Conservation (phyloP, 2,329 filamentous ascomycete species). For the Phialocephala subalpina region DNA sequence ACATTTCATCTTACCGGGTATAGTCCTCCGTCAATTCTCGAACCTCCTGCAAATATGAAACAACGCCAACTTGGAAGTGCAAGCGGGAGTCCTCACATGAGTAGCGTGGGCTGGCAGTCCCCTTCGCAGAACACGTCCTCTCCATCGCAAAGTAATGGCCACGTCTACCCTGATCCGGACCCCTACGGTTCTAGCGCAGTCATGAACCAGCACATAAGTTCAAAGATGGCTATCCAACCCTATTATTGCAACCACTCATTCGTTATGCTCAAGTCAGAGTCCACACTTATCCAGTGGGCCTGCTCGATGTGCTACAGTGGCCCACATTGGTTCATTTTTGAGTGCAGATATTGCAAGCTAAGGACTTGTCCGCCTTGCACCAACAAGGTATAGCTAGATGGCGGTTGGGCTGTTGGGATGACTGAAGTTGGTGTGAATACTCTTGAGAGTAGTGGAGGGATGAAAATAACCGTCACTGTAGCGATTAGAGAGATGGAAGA, state of each 20-base stretch:
- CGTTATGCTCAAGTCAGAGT: slow-evolving; percentile 65
- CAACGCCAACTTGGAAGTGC: slow-evolving; percentile 76
- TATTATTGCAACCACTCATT: slow-evolving; percentile 69
- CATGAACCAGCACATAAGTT: slow-evolving; percentile 72
- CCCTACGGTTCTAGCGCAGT: slow-evolving; percentile 62
- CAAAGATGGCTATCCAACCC: no score
- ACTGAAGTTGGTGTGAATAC: no score
- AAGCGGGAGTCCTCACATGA: slow-evolving; percentile 86
- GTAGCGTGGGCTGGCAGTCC: slow-evolving; percentile 78
- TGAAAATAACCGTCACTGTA: no score
- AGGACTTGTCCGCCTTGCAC: slow-evolving; percentile 67
- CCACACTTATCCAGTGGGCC: slow-evolving; percentile 53
- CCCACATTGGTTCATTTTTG: slow-evolving; percentile 73
- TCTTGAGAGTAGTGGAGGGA: no score
- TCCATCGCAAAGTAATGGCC: slow-evolving; percentile 67
- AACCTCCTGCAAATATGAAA: slow-evolving; percentile 81
- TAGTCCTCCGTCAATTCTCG: slow-evolving; percentile 78
- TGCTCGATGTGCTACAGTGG: slow-evolving; percentile 71
- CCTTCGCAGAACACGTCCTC: slow-evolving; percentile 75
- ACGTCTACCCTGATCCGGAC: slow-evolving; percentile 86
- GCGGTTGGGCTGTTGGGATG: no score
- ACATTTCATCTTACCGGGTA: slow-evolving; percentile 89
- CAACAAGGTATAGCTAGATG: slow-evolving; percentile 43
- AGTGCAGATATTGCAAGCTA: slow-evolving; percentile 73
- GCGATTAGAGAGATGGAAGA: no score